These are phyloP conservation scores for Botrytis fragariae DNA, from an alignment of 2,329 filamentous ascomycete species.

Conservation along the genomic window DNA sequence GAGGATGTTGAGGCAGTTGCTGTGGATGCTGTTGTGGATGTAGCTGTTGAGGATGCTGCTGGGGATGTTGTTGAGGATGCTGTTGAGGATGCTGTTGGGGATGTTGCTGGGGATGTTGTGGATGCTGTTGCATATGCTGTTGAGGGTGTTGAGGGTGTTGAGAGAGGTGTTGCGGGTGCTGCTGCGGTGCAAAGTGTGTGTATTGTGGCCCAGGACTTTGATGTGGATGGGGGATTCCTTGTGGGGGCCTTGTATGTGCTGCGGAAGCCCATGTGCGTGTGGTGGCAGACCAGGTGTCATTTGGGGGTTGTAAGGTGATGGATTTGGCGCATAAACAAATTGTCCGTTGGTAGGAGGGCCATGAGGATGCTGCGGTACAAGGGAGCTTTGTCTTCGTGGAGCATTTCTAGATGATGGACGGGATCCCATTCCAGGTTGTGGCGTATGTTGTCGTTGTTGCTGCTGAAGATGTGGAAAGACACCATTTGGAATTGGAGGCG, in stretches of 20 bases:
- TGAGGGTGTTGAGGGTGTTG: constrained; percentile 44
- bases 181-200: constrained; percentile 42
- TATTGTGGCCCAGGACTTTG: constrained; percentile 43
- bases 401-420: constrained; percentile 79
- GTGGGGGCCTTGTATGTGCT: constrained; percentile 29
- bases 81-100: constrained; percentile 35
- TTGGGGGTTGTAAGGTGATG: constrained; percentile 77
- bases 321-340: constrained; percentile 82
- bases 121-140: constrained; percentile 44
- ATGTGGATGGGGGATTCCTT: constrained; percentile 32
- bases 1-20: constrained; percentile 44
- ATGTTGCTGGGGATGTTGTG: constrained; percentile 44
- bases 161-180: constrained; percentile 33
- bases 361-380: constrained; percentile 64
- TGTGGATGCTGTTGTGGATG: constrained; percentile 34
- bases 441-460: constrained; percentile 69
- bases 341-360: constrained; percentile 56
- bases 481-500: constrained; percentile 73
- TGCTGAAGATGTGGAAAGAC: constrained; percentile 42
- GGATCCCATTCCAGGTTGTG: constrained; percentile 73
- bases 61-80: constrained; percentile 34
- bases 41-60: constrained; percentile 23
- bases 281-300: constrained; percentile 41
- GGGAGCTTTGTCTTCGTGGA: constrained; percentile 69
- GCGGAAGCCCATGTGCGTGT: constrained; percentile 41